Conservation (phyloP, 2,329 filamentous ascomycete genomes). For the Emericellopsis cladophorae region DNA sequence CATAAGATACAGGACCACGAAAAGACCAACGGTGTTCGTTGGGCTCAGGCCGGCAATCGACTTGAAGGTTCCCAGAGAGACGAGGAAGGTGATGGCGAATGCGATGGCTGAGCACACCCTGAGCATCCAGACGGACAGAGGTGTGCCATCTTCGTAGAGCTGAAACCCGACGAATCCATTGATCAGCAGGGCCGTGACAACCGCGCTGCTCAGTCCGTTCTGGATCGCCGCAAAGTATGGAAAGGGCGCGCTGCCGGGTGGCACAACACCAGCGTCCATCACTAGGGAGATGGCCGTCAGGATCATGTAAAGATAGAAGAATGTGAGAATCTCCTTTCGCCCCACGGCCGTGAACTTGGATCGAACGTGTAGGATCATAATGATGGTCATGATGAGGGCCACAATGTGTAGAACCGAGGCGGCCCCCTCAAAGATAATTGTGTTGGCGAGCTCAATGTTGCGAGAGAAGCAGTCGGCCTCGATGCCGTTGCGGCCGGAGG, state of each 20-base stretch:
- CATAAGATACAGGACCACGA: slow-evolving; percentile 82
- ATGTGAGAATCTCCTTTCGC: slow-evolving; percentile 62
- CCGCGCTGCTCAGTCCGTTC: slow-evolving; percentile 69
- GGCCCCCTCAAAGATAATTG: slow-evolving; percentile 93
- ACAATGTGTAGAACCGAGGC: slow-evolving; percentile 86
- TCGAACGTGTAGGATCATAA: slow-evolving; percentile 94
- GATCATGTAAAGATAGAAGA: slow-evolving; percentile 95
- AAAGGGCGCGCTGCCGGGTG: slow-evolving; percentile 67
- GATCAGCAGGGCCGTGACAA: slow-evolving; percentile 82
- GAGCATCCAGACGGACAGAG: slow-evolving; percentile 85
- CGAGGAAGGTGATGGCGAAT: slow-evolving; percentile 76
- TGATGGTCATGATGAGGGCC: slow-evolving; percentile 80
- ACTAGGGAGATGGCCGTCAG: slow-evolving; percentile 80
- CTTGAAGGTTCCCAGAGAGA: slow-evolving; percentile 88
- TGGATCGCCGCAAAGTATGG: slow-evolving; percentile 88
- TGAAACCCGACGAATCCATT: slow-evolving; percentile 99
- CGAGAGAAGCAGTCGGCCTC: slow-evolving; percentile 86
- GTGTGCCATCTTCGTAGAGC: slow-evolving; percentile 93
- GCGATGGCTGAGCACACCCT: slow-evolving; percentile 65
- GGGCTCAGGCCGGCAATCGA: slow-evolving; percentile 77
- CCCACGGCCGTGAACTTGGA: slow-evolving; percentile 97
- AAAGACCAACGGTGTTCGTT: slow-evolving; percentile 76
- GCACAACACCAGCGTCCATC: slow-evolving; percentile 85
- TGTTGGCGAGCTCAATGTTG: slow-evolving; percentile 93
- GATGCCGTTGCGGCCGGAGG: slow-evolving; percentile 61